Percentiles rank a stretch among this genome's conserved stretches.
Evolutionary conservation across 2,329 filamentous ascomycete species (phyloP).

Genomic region (Colletotrichum noveboracense): DNA sequence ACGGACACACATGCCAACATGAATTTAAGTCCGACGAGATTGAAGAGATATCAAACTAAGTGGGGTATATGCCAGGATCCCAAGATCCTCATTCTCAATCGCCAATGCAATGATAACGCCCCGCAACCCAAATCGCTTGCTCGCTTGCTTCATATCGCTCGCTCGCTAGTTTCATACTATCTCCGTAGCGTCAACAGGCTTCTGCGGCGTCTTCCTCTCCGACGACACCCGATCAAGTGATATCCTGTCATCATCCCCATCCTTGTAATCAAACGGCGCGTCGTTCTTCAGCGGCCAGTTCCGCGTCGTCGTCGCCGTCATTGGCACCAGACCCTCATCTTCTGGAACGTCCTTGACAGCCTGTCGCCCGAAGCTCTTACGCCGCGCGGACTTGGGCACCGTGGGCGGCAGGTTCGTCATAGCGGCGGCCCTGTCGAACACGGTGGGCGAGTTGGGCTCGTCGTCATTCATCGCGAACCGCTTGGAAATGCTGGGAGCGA

Average conservation of each 20-base stretch:
- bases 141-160: neutral
- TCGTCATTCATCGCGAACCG: neutral
- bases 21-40: neutral
- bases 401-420: neutral
- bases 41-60: neutral
- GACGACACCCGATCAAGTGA: neutral
- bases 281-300: slow-evolving; percentile 2
- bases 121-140: neutral
- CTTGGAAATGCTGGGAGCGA: neutral
- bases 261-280: neutral
- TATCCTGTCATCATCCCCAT: neutral
- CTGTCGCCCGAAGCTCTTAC: slow-evolving; percentile 3
- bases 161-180: slow-evolving; percentile 3
- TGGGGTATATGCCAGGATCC: neutral
- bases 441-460: slow-evolving; percentile 1
- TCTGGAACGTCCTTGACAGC: neutral
- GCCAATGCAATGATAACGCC: neutral
- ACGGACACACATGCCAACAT: neutral
- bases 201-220: neutral
- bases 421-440: slow-evolving; percentile 9
- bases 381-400: neutral
- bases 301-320: neutral
- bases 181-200: slow-evolving; percentile 2
- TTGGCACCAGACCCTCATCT: neutral
- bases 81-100: neutral